These are phyloP conservation scores for Alternaria arbusti DNA, from an alignment of 2,329 filamentous ascomycete genomes.

Conservation along the genomic window DNA sequence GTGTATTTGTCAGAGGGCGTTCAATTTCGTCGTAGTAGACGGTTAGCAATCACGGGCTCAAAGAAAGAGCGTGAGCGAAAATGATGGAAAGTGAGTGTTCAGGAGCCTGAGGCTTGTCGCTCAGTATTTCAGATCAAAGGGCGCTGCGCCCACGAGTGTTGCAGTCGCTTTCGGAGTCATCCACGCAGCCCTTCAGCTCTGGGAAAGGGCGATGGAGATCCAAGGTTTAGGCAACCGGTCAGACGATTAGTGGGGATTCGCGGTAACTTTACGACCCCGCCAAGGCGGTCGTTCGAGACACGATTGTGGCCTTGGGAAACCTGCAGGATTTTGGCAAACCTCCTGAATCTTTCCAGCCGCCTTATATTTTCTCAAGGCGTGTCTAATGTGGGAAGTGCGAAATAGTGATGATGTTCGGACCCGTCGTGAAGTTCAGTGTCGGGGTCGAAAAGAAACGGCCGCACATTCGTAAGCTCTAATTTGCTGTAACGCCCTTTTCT, in stretches of 20 bases:
- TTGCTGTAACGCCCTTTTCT: slow-evolving; percentile 19
- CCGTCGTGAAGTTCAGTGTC: not conserved
- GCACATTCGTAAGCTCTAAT: slow-evolving; percentile 17
- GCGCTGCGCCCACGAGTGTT: slow-evolving; percentile 20
- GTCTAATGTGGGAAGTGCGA: not conserved
- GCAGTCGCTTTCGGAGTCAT: slow-evolving; percentile 22
- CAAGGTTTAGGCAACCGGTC: slow-evolving; percentile 22
- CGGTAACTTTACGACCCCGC: slow-evolving; percentile 10
- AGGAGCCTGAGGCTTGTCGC: slow-evolving; percentile 38
- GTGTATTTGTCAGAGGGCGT: slow-evolving; percentile 29
- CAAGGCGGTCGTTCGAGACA: slow-evolving; percentile 6
- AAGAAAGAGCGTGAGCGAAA: slow-evolving; percentile 25
- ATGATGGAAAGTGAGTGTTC: slow-evolving; percentile 40
- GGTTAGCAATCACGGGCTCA: slow-evolving; percentile 30
- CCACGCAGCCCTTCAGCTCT: slow-evolving; percentile 20
- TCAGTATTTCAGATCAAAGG: slow-evolving; percentile 35
- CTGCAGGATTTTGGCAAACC: not conserved
- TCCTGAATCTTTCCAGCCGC: not conserved
- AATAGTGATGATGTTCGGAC: not conserved
- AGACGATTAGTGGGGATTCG: slow-evolving; percentile 17
- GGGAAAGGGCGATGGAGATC: slow-evolving; percentile 20
- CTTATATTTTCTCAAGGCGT: not conserved
- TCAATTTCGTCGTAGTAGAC: slow-evolving; percentile 7
- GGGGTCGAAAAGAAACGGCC: slow-evolving; percentile 3
- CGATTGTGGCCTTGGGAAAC: not conserved